Base-by-base conservation (phyloP, 2,329 filamentous ascomycete genomes). In the Huntiella decipiens region DNA sequence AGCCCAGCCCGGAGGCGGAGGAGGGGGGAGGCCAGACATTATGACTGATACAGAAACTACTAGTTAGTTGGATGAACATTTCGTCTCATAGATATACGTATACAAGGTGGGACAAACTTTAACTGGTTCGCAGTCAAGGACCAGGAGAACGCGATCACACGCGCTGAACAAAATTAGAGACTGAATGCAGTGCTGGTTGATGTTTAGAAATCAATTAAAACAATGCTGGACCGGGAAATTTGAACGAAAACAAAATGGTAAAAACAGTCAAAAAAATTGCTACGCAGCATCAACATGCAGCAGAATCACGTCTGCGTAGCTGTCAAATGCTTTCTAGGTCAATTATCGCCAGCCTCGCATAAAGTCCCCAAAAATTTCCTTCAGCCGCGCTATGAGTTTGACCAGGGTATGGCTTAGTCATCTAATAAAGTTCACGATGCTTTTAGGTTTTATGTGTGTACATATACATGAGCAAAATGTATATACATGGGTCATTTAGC, bases 1-100 rank as follows among this genome's bases (percentile, higher is more conserved):
- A 70, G 70, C 74, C 50, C 71, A 70, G 22, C 72, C 72, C 43
- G 71, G 71, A 35, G 71, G 71, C 12, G 71, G 71, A 49, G 71
- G 71, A 40, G 68, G 70, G 46, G 60, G 64, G 54, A 66, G 64
- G 53, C 61, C 64, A 53, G 70, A 70, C 70, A 74, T 74, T 48
- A 54, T 60, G 55, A 52, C 50, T 39, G 19, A 19, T 38, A 12
- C 22, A 28, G 13, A 6, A 33, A 11, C 11, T 8, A 11, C 8
- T 15, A 11, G n/a, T 43, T 43, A 43, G 40, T 34, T 15, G 10
- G 16, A 34, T 13, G 15, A 11, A 34, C 31, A 34, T 43, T 16
- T 17, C 13, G n/a, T 43, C 28, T 8, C 40, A 43, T 15, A 12
- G 6, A 3, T 6, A 13, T 6, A 34, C 10, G 6, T 11, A 39